Evolutionary conservation across 495 filamentous ascomycete species (phyloP).

Genomic region (Astrothelium subdiscretum): DNA sequence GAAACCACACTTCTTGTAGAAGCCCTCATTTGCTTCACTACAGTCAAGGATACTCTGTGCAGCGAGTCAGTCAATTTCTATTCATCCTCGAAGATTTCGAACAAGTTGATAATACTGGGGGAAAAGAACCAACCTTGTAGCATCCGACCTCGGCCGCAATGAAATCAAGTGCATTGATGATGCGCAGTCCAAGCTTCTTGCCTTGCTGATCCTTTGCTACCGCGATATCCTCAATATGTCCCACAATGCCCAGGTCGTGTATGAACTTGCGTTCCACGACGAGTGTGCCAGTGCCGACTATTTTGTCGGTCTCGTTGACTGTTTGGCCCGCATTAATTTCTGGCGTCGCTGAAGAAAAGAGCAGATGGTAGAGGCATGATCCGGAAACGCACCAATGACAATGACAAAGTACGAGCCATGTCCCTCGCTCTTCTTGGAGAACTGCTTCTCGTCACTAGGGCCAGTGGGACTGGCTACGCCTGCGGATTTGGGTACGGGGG

Average conservation of each 20-base stretch:
- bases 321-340: too few relatives aligned
- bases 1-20: conserved; percentile 98
- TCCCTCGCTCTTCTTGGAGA: neutral
- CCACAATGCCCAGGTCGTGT: conserved; percentile 64
- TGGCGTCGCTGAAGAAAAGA: too few relatives aligned
- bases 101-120: neutral
- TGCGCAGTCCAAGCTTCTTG: conserved; percentile 83
- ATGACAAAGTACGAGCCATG: conserved; percentile 1
- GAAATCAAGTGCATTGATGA: conserved; percentile 89
- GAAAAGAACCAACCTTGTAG: conserved; percentile 60
- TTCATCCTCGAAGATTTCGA: too few relatives aligned
- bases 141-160: conserved; percentile 76
- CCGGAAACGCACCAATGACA: neutral
- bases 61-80: conserved; percentile 1
- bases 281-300: conserved; percentile 81
- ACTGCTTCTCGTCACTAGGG: neutral
- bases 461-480: neutral
- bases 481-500: neutral
- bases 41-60: conserved; percentile 64
- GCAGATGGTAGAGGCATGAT: too few relatives aligned
- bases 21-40: conserved; percentile 81
- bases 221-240: conserved; percentile 97
- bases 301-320: conserved; percentile 51
- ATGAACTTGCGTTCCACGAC: conserved; percentile 81
- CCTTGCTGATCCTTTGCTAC: conserved; percentile 90